Evolutionary conservation across 2,329 filamentous ascomycete species (phyloP).

Genomic region (Colletotrichum orbiculare): DNA sequence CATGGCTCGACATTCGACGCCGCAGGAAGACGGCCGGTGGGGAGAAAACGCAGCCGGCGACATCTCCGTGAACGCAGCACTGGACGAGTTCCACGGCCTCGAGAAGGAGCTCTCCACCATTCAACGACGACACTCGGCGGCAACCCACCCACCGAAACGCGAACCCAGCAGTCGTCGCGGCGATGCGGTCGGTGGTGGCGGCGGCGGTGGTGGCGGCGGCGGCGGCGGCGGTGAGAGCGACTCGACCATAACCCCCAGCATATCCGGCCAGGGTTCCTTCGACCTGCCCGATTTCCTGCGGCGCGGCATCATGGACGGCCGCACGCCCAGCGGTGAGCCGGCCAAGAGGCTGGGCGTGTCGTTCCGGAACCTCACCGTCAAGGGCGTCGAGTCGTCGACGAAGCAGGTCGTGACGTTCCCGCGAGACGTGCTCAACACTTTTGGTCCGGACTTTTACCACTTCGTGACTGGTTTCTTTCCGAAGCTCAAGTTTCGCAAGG

Average conservation of each 20-base stretch:
- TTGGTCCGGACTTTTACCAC: constrained; percentile 81
- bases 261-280: constrained; percentile 53
- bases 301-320: constrained; percentile 80
- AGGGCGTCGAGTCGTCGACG: constrained; percentile 74
- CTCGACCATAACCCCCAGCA: constrained; percentile 24
- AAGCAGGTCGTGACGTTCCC: constrained; percentile 79
- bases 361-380: constrained; percentile 80
- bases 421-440: constrained; percentile 79
- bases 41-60: constrained; percentile 40
- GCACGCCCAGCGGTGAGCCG: constrained; percentile 70
- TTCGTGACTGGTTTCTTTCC: constrained; percentile 61
- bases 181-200: constrained; percentile 4
- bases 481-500: constrained; percentile 38
- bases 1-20: constrained; percentile 11
- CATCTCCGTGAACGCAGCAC: constrained; percentile 36
- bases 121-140: constrained; percentile 31
- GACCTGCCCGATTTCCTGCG: constrained; percentile 77
- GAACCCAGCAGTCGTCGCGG: constrained; percentile 8
- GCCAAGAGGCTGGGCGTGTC: constrained; percentile 83
- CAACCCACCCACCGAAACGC: constrained; percentile 1
- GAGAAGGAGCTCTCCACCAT: constrained; percentile 40
- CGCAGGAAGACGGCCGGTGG: constrained; percentile 41
- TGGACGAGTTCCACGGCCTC: constrained; percentile 39
- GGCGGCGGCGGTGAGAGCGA: constrained; percentile 30
- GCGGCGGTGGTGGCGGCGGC: not conserved